Evolutionary conservation across 106 monocot species (phyloP).

Genomic region (Acorus calamus): DNA sequence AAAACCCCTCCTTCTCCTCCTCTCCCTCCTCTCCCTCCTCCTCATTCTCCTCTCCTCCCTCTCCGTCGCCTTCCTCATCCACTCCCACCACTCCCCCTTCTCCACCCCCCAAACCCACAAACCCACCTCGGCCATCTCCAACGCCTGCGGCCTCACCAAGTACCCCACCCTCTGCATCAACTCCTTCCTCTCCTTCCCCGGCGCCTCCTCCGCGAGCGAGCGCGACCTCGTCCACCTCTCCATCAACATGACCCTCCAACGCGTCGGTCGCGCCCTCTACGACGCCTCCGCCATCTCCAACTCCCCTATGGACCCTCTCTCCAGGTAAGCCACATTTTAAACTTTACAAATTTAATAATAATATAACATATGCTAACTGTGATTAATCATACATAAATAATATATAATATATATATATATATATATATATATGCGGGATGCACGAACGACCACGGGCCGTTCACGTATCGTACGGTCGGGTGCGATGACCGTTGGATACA

Average conservation of each 20-base stretch:
- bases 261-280: conserved; percentile 42
- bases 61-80: neutral
- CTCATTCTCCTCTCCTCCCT: conserved; percentile 5
- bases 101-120: neutral
- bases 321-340: neutral
- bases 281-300: conserved; percentile 40
- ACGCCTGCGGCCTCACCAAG: conserved; percentile 31
- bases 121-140: conserved; percentile 39
- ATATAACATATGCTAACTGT: too few relatives aligned
- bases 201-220: conserved; percentile 28
- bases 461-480: too few relatives aligned
- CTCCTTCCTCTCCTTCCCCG: conserved; percentile 47
- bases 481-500: too few relatives aligned
- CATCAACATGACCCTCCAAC: conserved; percentile 75
- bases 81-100: too few relatives aligned
- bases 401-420: too few relatives aligned
- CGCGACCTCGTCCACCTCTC: conserved; percentile 63
- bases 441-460: too few relatives aligned
- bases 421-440: too few relatives aligned
- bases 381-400: too few relatives aligned
- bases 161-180: conserved; percentile 44
- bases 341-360: too few relatives aligned
- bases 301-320: conserved; percentile 25
- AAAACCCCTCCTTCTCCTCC: conserved; percentile 13
- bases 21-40: conserved; percentile 7